Evolutionary conservation across 768 basidiomycete genomes (phyloP), one percentile per base, ranked within the genome.

Genomic region (Kwoniella sp.): DNA sequence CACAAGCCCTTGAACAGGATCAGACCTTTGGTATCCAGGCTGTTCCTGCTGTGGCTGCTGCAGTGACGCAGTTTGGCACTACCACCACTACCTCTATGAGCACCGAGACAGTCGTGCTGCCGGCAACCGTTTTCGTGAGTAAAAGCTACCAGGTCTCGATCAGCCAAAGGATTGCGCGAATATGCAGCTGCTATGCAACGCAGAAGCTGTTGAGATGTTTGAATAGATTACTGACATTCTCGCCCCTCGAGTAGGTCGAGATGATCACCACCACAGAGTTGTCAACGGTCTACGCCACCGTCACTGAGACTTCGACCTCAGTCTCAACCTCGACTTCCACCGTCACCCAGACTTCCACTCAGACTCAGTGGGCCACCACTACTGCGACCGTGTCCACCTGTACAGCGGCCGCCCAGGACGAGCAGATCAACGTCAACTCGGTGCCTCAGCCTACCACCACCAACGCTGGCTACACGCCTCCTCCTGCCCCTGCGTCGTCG

Each of bases 61-160:
- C 28, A n/a, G 26, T 31, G 22, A 20, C 22, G 45, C 15, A 38
- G 48, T 45, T 38, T 57, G 34, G 41, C 11, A 45, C 41, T 20
- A 56, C 41, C 23, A 54, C 52, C 25, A 59, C 63, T 3, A 66
- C 65, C n/a, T 55, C 52, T 47, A 66, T 50, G 25, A 58, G 55
- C 17, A 66, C 65, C 11, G 38, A 60, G 31, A 66, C 65, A 0
- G 31, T 66, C 2, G 37, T 61, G 0, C 11, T 68, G 20, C 66
- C 66, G 2, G 66, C 61, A 48, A 68, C 66, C 20, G 66, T 60
- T 17, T 68, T 63, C 30, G 66, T 68, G 50, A 63, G 66, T 63
- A 17, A 48, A 2, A 3, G 2, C 7, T 52, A 4, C 34, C 15
- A 60, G 11, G 31, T 22, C 29, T 8, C 25, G n/a, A n/a, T n/a